Evolutionary conservation across 1,139 yeast genomes (phyloP), one percentile per base, ranked within the genome.

Genomic region (Kazachstania sp.): DNA sequence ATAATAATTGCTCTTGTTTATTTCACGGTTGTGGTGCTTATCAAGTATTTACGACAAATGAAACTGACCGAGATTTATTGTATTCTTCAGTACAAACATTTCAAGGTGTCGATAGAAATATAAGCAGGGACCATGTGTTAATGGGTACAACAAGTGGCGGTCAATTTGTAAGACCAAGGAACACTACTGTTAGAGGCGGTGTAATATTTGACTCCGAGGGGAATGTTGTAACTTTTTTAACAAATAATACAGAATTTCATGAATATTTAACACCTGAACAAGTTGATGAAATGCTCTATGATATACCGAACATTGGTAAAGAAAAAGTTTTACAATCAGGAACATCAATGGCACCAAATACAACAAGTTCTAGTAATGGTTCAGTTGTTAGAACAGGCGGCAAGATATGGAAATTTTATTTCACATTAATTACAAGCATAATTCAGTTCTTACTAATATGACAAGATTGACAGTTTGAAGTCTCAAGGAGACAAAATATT

Each of bases 1-100:
- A 74, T 54, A 65, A 72, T 45, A 71, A 75, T 55, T 83, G 90
- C 66, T 81, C 88, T 29, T 81, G 88, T 63, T 83, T 90, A 88
- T 68, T 72, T 38, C 71, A 82, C 45, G 88, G 88, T 15, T 82
- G 90, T 68, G 90, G 92, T 66, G 90, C 82, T 67, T 80, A 81
- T 64, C 88, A 83, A 68, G 76, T 83, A 60, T 83, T 83, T 63
- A 55, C 59, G 37, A 75, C 84, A 16, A 78, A 78, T 52, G 26
- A 29, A 8, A n/a, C 42, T 13, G 15, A 39, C 15, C 28, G 19
- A n/a, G 65, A 64, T 49, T 71, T 77, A 53, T 71, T 82, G 57
- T 79, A 71, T 66, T 71, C 85, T 20, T 79, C 86, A 16, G 66
- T 82, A 58, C 88, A 82, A 61, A 84, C 79, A 59, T 81, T 73